These are phyloP conservation scores for Amylostereum areolatum DNA, from an alignment of 1,284 basidiomycete genomes.

Conservation along the genomic window DNA sequence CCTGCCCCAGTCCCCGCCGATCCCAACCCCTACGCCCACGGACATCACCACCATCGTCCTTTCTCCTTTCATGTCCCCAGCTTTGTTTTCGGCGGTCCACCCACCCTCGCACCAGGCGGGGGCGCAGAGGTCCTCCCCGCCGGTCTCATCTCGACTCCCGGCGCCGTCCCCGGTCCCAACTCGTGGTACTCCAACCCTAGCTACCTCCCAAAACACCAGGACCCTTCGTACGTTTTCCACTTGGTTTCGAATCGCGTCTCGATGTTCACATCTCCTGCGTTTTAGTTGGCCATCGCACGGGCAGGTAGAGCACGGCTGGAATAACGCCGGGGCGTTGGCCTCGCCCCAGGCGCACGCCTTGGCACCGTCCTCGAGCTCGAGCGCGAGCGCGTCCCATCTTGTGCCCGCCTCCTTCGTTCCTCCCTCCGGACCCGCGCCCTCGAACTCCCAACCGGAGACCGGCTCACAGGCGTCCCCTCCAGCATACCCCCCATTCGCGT, in stretches of 20 bases:
- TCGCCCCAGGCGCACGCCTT: too few species aligned
- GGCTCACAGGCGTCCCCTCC: neutral
- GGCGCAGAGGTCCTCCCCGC: constrained; percentile 62
- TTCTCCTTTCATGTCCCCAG: constrained; percentile 52
- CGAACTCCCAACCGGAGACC: neutral
- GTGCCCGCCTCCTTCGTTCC: too few species aligned
- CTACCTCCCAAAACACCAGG: constrained; percentile 24
- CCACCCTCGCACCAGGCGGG: constrained; percentile 60
- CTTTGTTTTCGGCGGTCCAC: constrained; percentile 50
- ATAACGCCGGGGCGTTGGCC: too few species aligned
- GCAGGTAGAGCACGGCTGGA: too few species aligned
- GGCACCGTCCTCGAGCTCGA: too few species aligned
- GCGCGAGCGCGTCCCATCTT: too few species aligned
- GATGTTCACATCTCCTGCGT: too few species aligned
- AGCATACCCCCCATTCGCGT: neutral
- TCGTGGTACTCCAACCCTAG: constrained; percentile 49
- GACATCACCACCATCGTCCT: neutral
- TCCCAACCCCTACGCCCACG: neutral
- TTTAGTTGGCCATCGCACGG: too few species aligned
- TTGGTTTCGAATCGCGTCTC: neutral
- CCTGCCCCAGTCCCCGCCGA: neutral
- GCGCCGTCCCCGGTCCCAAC: constrained; percentile 9
- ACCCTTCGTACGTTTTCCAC: constrained; percentile 11
- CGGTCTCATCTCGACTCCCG: constrained; percentile 31
- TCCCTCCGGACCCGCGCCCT: too few species aligned